A percentile compares a stretch with the other conserved stretches of the same genome.
Conservation (phyloP, 371 early-diverging fungal species). For the Mucor lusitanicus region DNA sequence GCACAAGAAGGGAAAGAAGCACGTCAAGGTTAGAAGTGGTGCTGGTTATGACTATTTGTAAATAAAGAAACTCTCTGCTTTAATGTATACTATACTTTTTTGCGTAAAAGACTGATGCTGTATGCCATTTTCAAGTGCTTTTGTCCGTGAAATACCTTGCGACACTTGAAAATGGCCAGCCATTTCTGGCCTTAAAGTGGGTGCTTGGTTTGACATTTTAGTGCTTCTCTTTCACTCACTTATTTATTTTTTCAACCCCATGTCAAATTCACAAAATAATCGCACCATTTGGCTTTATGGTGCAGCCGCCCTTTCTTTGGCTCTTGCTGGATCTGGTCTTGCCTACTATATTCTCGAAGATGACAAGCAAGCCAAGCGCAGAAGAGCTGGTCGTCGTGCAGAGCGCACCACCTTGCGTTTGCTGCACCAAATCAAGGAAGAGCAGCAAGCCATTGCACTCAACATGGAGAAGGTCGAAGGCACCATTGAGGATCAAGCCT, state of each 20-base stretch:
- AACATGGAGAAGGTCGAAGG: conserved; percentile 14
- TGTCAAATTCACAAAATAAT: conserved; percentile 10
- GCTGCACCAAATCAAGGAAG: conserved; percentile 31
- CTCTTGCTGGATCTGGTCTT: conserved; percentile 11
- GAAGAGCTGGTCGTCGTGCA: conserved; percentile 21
- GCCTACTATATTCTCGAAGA: conserved; percentile 36
- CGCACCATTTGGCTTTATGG: conserved; percentile 10
- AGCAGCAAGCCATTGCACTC: conserved; percentile 19
- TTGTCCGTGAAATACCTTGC: no score
- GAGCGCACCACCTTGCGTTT: conserved; percentile 24
- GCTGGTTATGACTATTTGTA: conserved; percentile 55
- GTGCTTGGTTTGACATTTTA: conserved; percentile 2
- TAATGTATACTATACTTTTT: not conserved
- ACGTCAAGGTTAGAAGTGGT: conserved; percentile 71
- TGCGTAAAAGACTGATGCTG: no score
- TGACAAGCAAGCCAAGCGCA: conserved; percentile 31
- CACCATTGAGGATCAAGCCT: conserved; percentile 1
- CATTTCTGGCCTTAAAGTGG: not conserved
- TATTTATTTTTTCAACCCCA: conserved; percentile 3
- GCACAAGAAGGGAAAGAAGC: conserved; percentile 84
- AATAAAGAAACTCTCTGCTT: conserved; percentile 10
- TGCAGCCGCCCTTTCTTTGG: conserved; percentile 10
- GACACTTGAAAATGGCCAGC: not conserved
- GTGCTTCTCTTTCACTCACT: not conserved
- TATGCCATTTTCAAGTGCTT: no score